Percentiles rank a stretch among this genome's conserved stretches.
These are phyloP conservation scores for Isoetes engelmannii DNA, from an alignment of 83 land plant genomes.

Conservation along the genomic window DNA sequence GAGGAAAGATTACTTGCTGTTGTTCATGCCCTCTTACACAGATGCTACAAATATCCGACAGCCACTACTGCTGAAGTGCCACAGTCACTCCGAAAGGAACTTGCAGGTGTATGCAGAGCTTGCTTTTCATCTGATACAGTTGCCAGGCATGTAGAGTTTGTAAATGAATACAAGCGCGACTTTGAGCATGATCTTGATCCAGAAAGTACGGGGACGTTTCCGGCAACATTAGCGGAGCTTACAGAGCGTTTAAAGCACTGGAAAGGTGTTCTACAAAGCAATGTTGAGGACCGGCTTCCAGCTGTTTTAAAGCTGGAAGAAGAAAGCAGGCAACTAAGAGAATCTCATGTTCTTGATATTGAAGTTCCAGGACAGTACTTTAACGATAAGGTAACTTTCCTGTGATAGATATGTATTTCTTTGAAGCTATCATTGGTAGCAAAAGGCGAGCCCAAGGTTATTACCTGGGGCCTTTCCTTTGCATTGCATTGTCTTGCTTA, in stretches of 20 bases:
- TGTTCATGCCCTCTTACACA: slow-evolving; percentile 94
- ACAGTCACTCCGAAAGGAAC: slow-evolving; percentile 87
- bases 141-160: slow-evolving; percentile 94
- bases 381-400: slow-evolving; percentile 61
- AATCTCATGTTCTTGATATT: slow-evolving; percentile 95
- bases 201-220: slow-evolving; percentile 80
- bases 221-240: slow-evolving; percentile 78
- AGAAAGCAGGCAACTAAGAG: slow-evolving; percentile 82
- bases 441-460: too few relatives aligned
- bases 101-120: slow-evolving; percentile 96
- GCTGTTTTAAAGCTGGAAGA: slow-evolving; percentile 95
- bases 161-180: slow-evolving; percentile 91
- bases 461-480: too few relatives aligned
- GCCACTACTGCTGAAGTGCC: slow-evolving; percentile 99
- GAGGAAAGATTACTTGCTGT: slow-evolving; percentile 96
- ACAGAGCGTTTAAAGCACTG: slow-evolving; percentile 93
- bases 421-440: background rate
- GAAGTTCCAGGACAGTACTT: slow-evolving; percentile 99
- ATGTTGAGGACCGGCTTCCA: slow-evolving; percentile 97
- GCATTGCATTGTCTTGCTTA: too few relatives aligned
- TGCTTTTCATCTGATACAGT: slow-evolving; percentile 97
- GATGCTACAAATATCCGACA: slow-evolving; percentile 97
- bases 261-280: slow-evolving; percentile 78
- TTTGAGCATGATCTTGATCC: slow-evolving; percentile 99
- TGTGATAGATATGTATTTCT: background rate